These are phyloP conservation scores for Parietichytrium sp. DNA, from an alignment of 108 stramenopile species.

Conservation along the genomic window DNA sequence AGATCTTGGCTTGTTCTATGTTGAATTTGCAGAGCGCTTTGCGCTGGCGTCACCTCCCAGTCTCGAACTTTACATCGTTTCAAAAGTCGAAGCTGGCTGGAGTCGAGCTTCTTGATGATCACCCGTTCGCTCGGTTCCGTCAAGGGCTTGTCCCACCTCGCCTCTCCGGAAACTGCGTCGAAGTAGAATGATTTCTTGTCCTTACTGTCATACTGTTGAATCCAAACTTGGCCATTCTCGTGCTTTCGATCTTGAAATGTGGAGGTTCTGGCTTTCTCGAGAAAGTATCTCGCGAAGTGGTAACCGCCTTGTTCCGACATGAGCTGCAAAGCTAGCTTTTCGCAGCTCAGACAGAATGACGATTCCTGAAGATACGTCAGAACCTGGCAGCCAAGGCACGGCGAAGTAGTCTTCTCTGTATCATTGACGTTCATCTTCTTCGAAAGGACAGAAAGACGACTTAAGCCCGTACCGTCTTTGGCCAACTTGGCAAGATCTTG, in stretches of 20 bases:
- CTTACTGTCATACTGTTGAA: neutral
- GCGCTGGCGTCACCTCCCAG: no score
- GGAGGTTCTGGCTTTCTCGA: neutral
- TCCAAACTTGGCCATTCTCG: neutral
- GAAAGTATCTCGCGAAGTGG: neutral
- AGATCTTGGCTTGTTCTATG: no score
- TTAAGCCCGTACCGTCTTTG: no score
- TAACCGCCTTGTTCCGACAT: neutral
- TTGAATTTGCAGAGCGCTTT: no score
- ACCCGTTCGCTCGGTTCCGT: no score
- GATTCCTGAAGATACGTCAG: neutral
- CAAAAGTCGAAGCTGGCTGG: no score
- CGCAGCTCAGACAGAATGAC: neutral
- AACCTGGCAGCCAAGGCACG: neutral
- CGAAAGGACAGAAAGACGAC: no score
- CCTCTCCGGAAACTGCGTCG: neutral
- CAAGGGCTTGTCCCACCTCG: neutral
- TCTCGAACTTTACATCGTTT: no score
- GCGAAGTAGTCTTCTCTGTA: no score
- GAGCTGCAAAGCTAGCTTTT: neutral
- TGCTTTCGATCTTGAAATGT: neutral
- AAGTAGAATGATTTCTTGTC: neutral
- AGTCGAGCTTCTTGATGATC: no score
- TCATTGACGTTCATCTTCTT: no score
- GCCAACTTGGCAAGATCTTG: no score